Conservation (phyloP, 2,329 filamentous ascomycete species). For the Fusarium pseudonygamai region DNA sequence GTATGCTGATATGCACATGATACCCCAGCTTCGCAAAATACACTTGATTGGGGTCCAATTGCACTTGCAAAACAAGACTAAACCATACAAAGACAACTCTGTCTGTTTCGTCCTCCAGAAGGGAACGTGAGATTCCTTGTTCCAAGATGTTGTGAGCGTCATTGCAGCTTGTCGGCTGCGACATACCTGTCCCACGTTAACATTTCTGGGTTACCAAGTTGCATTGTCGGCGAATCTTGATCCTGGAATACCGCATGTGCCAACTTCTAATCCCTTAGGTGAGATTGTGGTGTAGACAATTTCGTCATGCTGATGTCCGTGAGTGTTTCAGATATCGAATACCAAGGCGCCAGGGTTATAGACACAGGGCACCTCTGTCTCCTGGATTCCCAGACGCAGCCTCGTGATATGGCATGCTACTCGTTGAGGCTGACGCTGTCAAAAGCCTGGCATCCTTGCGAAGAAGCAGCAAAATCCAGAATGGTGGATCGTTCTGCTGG, state of each 20-base stretch:
- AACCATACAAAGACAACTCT: slow-evolving; percentile 22
- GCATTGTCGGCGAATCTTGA: slow-evolving; percentile 8
- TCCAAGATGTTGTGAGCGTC: slow-evolving; percentile 22
- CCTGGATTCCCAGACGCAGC: slow-evolving; percentile 29
- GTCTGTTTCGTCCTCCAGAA: slow-evolving; percentile 15
- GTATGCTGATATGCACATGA: slow-evolving; percentile 8
- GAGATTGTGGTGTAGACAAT: background rate
- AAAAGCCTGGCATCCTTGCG: slow-evolving; percentile 19
- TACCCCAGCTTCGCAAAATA: slow-evolving; percentile 37
- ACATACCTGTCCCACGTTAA: slow-evolving; percentile 35
- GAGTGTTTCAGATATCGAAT: slow-evolving; percentile 28
- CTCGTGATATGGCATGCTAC: slow-evolving; percentile 32
- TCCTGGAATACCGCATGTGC: slow-evolving; percentile 9
- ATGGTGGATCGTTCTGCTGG: slow-evolving; percentile 38
- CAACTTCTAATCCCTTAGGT: slow-evolving; percentile 19
- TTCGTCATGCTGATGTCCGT: slow-evolving; percentile 18
- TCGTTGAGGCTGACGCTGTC: slow-evolving; percentile 18
- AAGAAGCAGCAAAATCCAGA: slow-evolving; percentile 36
- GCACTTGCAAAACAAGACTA: slow-evolving; percentile 41
- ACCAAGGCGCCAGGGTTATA: slow-evolving; percentile 24
- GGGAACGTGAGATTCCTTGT: slow-evolving; percentile 20
- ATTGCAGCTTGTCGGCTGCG: slow-evolving; percentile 32
- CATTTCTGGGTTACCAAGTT: slow-evolving; percentile 27
- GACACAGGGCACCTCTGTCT: slow-evolving; percentile 8
- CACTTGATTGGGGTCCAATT: slow-evolving; percentile 35